These are phyloP conservation scores for Borovskyia barvae DNA, from an alignment of 208 protist species.

Conservation along the genomic window DNA sequence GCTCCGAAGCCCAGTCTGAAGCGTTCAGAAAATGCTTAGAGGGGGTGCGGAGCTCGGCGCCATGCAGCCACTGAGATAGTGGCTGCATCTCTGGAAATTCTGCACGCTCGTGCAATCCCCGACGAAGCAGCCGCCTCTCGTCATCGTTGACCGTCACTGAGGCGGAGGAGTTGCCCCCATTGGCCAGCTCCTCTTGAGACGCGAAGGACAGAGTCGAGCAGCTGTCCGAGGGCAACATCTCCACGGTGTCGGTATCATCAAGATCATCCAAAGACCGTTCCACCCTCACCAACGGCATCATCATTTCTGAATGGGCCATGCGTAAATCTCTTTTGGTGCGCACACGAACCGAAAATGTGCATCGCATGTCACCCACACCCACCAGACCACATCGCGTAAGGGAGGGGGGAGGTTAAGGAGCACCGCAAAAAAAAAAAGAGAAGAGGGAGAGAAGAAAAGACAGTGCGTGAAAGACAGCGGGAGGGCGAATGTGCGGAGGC, in stretches of 20 bases:
- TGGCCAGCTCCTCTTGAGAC: background rate
- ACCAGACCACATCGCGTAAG: too few species aligned
- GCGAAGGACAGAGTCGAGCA: conserved; percentile 13
- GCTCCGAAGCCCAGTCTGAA: background rate
- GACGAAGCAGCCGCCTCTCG: conserved; percentile 7
- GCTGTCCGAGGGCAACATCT: conserved; percentile 24
- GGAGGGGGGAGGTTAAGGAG: too few species aligned
- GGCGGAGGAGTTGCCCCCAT: background rate
- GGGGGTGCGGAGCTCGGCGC: background rate
- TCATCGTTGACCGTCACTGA: background rate
- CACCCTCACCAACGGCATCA: background rate
- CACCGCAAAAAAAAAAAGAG: too few species aligned
- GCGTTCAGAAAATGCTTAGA: background rate
- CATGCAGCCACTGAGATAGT: background rate
- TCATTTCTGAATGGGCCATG: background rate
- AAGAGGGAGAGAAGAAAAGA: too few species aligned
- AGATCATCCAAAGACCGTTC: background rate
- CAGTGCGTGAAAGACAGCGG: too few species aligned
- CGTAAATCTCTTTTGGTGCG: too few species aligned
- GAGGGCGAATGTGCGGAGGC: too few species aligned
- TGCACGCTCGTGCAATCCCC: background rate
- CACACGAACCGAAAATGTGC: too few species aligned
- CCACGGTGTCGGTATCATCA: conserved; percentile 17
- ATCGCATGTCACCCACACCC: too few species aligned
- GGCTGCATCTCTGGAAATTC: conserved; percentile 7